A percentile compares a stretch with the other conserved stretches of the same genome.
These are phyloP conservation scores for Fraxinus xanthoxyloides DNA, from an alignment of 305 asterid genomes.

Conservation along the genomic window DNA sequence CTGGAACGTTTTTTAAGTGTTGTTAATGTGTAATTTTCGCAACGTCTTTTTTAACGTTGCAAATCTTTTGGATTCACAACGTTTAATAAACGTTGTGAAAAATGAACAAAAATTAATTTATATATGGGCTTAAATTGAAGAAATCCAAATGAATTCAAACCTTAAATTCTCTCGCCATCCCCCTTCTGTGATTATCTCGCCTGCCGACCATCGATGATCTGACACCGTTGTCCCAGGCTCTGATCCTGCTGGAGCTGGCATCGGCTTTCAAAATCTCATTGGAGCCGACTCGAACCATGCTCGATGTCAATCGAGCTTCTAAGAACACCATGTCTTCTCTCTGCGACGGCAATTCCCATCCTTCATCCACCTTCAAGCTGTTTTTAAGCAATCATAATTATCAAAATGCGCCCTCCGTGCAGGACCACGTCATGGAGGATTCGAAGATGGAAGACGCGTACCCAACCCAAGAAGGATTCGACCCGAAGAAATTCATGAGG, in stretches of 20 bases:
- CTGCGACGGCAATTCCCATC: slow-evolving; percentile 21
- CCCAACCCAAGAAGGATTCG: slow-evolving; percentile 38
- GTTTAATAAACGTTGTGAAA: no score
- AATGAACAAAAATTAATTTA: no score
- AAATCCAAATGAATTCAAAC: no score
- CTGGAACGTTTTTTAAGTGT: no score
- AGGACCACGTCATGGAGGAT: slow-evolving; percentile 34
- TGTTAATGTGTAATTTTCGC: no score
- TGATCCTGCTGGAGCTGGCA: slow-evolving; percentile 73
- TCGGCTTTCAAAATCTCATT: slow-evolving; percentile 72
- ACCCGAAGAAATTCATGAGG: slow-evolving; percentile 32
- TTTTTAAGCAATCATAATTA: slow-evolving; percentile 17
- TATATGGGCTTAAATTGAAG: no score
- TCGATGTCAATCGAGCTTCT: slow-evolving; percentile 68
- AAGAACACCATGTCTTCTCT: slow-evolving; percentile 54
- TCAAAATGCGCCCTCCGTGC: slow-evolving; percentile 29
- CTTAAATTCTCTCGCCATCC: no score
- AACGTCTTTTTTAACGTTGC: no score
- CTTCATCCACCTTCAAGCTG: slow-evolving; percentile 34
- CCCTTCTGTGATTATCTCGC: slow-evolving; percentile 3
- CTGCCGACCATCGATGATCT: slow-evolving; percentile 69
- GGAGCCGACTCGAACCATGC: slow-evolving; percentile 34
- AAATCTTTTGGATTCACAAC: no score
- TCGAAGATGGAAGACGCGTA: slow-evolving; percentile 37
- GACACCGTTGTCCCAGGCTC: slow-evolving; percentile 57